Conservation (phyloP, 768 basidiomycete genomes). For the Panaeolus cyanescens region DNA sequence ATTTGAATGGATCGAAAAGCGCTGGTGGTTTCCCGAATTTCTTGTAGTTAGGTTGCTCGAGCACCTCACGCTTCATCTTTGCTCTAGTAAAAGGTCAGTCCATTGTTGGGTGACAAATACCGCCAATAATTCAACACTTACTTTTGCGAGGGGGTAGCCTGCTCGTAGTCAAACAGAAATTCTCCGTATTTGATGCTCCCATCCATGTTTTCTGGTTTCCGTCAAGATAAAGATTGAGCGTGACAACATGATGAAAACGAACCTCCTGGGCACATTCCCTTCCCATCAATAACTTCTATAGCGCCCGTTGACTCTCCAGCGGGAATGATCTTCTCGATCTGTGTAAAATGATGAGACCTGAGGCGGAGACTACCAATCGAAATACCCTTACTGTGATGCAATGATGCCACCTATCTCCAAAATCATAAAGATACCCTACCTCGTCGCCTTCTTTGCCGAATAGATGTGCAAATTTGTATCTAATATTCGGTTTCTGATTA, state of each 20-base stretch:
- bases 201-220: constrained; percentile 25
- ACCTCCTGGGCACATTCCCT: constrained; percentile 30
- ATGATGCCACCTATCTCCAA: constrained; percentile 33
- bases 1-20: constrained; percentile 21
- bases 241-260: not conserved
- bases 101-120: not conserved
- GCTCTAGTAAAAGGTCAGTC: constrained; percentile 4
- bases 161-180: constrained; percentile 22
- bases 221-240: not conserved
- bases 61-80: constrained; percentile 29
- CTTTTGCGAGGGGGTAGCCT: constrained; percentile 11
- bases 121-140: constrained; percentile 1
- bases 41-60: constrained; percentile 29
- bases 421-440: constrained; percentile 33
- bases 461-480: constrained; percentile 27
- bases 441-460: constrained; percentile 29
- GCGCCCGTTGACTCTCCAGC: constrained; percentile 26
- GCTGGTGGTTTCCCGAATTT: constrained; percentile 24
- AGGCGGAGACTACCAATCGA: not conserved
- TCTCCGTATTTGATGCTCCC: constrained; percentile 21
- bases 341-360: not conserved
- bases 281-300: constrained; percentile 23
- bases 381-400: constrained; percentile 24
- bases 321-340: constrained; percentile 24
- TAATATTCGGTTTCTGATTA: not conserved